Conservation (phyloP, 371 early-diverging fungal genomes). For the Nematocida sp. region DNA sequence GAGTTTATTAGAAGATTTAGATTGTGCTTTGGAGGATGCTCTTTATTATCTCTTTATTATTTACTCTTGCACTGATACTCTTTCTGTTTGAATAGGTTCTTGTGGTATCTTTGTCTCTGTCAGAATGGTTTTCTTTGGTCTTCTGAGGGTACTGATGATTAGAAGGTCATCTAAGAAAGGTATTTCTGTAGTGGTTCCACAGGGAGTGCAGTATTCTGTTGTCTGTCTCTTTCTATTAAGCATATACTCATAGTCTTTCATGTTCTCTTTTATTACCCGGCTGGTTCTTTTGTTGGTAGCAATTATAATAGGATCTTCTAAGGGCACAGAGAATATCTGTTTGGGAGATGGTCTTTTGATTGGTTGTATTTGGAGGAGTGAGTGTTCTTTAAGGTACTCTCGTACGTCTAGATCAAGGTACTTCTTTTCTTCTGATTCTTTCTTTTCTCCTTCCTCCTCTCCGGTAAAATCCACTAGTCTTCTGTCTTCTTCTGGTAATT, state of each 20-base stretch:
- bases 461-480: constrained; percentile 35
- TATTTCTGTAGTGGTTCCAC: not conserved
- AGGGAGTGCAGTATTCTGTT: constrained; percentile 22
- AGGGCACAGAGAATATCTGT: no score
- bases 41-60: not conserved
- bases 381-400: constrained; percentile 17
- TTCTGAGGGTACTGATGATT: constrained; percentile 7
- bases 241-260: constrained; percentile 46
- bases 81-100: not conserved
- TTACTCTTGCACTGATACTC: not conserved
- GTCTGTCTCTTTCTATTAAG: constrained; percentile 30
- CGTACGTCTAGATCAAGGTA: constrained; percentile 40
- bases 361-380: not conserved
- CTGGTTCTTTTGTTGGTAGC: constrained; percentile 8
- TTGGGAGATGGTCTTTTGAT: not conserved
- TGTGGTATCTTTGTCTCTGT: not conserved
- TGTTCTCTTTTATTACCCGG: not conserved
- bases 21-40: constrained; percentile 43
- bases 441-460: constrained; percentile 36
- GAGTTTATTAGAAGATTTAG: no score
- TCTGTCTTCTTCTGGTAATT: constrained; percentile 2
- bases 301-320: constrained; percentile 8
- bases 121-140: no score
- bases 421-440: constrained; percentile 33
- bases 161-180: constrained; percentile 39